Evolutionary conservation across 306 rosid genomes (phyloP).

Genomic region (Glycine latifolia): DNA sequence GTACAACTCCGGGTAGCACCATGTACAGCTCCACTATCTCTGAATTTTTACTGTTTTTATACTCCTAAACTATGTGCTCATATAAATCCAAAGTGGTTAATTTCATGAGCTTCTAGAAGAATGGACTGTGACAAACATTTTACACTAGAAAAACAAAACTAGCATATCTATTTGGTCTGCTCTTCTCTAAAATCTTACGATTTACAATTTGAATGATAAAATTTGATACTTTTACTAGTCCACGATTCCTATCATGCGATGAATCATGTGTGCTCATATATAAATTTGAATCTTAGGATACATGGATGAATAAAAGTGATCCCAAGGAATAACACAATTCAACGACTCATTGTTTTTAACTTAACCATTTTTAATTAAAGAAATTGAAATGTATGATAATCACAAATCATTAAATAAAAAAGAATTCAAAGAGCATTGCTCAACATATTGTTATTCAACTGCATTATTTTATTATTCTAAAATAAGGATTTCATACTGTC

Average conservation of each 20-base stretch:
- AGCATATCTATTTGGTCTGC: constrained; percentile 54
- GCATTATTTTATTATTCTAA: too few relatives aligned
- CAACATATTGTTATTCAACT: too few relatives aligned
- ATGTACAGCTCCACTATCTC: neutral
- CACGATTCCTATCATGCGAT: neutral
- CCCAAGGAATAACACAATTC: neutral
- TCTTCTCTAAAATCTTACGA: constrained; percentile 24
- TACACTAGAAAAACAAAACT: constrained; percentile 50
- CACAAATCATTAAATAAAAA: neutral
- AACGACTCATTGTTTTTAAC: neutral
- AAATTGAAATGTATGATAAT: neutral
- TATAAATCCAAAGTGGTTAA: constrained; percentile 15
- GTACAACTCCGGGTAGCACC: neutral
- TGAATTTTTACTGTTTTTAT: neutral
- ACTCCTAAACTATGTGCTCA: neutral
- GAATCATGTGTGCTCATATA: neutral
- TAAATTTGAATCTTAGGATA: neutral
- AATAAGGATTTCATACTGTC: too few relatives aligned
- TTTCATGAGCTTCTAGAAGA: constrained; percentile 13
- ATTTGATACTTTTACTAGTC: neutral
- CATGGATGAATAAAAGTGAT: neutral
- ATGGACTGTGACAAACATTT: constrained; percentile 21
- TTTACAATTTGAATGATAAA: neutral
- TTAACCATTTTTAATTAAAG: neutral
- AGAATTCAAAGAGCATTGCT: too few relatives aligned